Conservation (phyloP, 2,329 filamentous ascomycete species). For the Rhynchosporium graminicola region DNA sequence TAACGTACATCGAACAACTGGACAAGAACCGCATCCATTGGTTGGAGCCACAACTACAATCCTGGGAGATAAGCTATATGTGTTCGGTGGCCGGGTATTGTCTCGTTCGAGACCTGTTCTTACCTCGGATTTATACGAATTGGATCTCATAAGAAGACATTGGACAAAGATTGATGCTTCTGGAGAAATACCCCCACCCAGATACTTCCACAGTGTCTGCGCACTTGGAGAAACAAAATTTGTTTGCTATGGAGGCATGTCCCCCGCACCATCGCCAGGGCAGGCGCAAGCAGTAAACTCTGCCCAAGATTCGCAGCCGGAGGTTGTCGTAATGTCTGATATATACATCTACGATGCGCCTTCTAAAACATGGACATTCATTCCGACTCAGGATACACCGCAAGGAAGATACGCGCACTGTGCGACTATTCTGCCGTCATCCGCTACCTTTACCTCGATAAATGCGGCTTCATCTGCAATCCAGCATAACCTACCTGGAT, state of each 20-base stretch:
- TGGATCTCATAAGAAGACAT: conserved; percentile 87
- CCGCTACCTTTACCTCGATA: conserved; percentile 81
- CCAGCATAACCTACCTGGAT: conserved; percentile 81
- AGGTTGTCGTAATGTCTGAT: conserved; percentile 97
- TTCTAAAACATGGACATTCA: conserved; percentile 79
- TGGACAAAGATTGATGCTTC: conserved; percentile 87
- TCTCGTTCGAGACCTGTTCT: conserved; percentile 80
- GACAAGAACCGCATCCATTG: conserved; percentile 83
- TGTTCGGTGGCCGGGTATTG: conserved; percentile 88
- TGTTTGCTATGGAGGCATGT: conserved; percentile 99
- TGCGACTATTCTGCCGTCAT: conserved; percentile 86
- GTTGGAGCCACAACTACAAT: conserved; percentile 96
- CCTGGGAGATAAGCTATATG: conserved; percentile 91
- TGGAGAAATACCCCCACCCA: conserved; percentile 84
- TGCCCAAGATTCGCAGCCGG: conserved; percentile 67
- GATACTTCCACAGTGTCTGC: conserved; percentile 98
- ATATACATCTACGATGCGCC: conserved; percentile 92
- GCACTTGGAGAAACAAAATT: conserved; percentile 91
- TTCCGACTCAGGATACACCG: conserved; percentile 77
- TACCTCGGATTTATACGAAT: conserved; percentile 88
- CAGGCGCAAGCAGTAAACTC: conserved; percentile 50
- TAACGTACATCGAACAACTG: conserved; percentile 81
- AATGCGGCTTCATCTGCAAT: conserved; percentile 83
- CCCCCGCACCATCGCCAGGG: conserved; percentile 59
- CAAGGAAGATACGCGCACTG: conserved; percentile 97